These are phyloP conservation scores for Misopates orontium DNA, from an alignment of 257 asterid species.

Conservation along the genomic window DNA sequence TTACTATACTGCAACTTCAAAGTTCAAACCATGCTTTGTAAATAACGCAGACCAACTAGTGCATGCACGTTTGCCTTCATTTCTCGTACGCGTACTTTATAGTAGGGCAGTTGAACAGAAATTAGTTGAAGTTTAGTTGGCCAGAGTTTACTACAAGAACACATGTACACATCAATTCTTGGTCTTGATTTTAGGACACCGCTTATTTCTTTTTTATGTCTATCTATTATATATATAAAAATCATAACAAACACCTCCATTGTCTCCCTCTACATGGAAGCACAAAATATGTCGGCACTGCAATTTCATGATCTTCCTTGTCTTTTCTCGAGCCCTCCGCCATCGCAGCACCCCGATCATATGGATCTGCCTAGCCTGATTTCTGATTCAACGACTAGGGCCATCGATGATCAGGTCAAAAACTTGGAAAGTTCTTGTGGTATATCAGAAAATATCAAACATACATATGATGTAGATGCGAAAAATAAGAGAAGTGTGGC, in stretches of 20 bases:
- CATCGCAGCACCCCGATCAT: conserved; percentile 7
- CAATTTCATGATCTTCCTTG: conserved; percentile 18
- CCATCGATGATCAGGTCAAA: conserved; percentile 12
- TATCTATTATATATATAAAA: conserved; percentile 4
- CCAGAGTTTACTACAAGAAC: conserved; percentile 17
- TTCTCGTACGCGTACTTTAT: too few relatives aligned
- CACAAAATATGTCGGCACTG: conserved; percentile 15
- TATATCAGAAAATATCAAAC: neutral
- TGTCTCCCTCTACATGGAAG: conserved; percentile 32
- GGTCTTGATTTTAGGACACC: neutral
- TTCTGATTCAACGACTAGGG: neutral
- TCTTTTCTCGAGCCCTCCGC: neutral
- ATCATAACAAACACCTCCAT: conserved; percentile 1
- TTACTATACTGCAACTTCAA: neutral
- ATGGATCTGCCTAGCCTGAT: conserved; percentile 12
- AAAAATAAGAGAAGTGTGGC: conserved; percentile 10
- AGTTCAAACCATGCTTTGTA: conserved; percentile 31
- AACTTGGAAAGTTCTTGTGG: neutral
- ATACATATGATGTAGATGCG: conserved; percentile 11
- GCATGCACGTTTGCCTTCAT: conserved; percentile 21
- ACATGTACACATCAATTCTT: neutral
- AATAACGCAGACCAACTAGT: conserved; percentile 26
- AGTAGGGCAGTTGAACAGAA: conserved; percentile 47
- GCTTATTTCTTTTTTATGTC: neutral
- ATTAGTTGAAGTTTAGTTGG: conserved; percentile 58